These are phyloP conservation scores for Tetrastigma voinierianum DNA, from an alignment of 164 flowering plant species.

Conservation along the genomic window DNA sequence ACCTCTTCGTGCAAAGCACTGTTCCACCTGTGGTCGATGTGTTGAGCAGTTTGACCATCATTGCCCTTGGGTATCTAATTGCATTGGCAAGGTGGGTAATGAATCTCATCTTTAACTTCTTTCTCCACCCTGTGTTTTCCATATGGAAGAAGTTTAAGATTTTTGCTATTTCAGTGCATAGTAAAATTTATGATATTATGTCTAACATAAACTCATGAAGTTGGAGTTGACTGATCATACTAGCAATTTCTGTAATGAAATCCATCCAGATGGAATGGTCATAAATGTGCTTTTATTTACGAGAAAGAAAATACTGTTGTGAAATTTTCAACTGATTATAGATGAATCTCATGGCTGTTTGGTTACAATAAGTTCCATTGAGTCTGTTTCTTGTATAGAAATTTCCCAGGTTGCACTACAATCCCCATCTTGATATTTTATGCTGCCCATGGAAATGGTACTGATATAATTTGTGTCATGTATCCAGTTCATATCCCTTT, in stretches of 20 bases:
- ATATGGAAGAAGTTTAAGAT: no score
- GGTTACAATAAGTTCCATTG: not conserved
- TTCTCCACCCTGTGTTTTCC: no score
- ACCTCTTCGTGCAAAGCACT: conserved; percentile 97
- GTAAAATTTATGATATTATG: no score
- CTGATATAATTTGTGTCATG: not conserved
- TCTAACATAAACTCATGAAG: not conserved
- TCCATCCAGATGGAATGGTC: not conserved
- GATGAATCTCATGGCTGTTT: no score
- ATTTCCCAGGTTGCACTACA: not conserved
- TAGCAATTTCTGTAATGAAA: not conserved
- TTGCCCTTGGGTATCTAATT: conserved; percentile 98
- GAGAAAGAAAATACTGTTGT: no score
- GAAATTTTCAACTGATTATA: no score
- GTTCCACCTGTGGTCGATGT: conserved; percentile 94
- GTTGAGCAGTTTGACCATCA: conserved; percentile 99
- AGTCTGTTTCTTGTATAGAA: not conserved
- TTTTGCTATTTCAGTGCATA: no score
- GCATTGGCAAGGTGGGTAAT: conserved; percentile 84
- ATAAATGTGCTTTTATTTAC: not conserved
- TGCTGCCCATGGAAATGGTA: not conserved
- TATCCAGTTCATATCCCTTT: not conserved
- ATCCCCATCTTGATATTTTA: not conserved
- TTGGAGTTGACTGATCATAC: not conserved
- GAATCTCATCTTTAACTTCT: not conserved